Evolutionary conservation across 129 eudicot genomes (phyloP), one percentile per base, ranked within the genome.

Genomic region (Saussurea involucrata): DNA sequence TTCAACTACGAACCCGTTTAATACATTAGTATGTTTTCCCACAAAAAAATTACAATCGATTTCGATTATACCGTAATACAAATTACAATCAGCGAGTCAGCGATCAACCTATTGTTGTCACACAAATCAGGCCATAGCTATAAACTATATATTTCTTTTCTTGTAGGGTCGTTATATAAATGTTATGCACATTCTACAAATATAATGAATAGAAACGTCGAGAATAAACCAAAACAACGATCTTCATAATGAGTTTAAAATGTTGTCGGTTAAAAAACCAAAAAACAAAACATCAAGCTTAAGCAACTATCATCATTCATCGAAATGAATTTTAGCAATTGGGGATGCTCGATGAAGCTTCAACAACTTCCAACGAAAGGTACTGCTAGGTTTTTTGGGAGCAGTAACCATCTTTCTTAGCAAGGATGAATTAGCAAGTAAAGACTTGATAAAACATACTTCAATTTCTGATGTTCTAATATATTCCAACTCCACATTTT

Each of bases 361-460:
- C 58, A 60, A 33, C 15, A 60, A 7, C 60, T 32, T 33, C 17
- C 1, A 11, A 74, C 34, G 34, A 36, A 61, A 20, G 37, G 1
- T 24, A 18, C 60, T n/a, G 60, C 0, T 31, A 68, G 72, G 9
- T 17, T 18, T 27, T 13, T 20, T 44, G 36, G 9, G 70, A 60
- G 6, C 1, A 24, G 66, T 76, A 28, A 28, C 24, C 31, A 76
- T 17, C 74, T 42, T 76, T 24, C 32, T 66, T 20, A 76, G 61
- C 24, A n/a, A 49, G 1, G 73, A 20, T 4, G 72, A 66, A 32
- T 34, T 28, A 57, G 66, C 55, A 66, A 76, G 80, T 46, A 76
- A 65, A 46, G 21, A 46, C 73, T 76, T 76, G 13, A 76, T 66
- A 20, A 76, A 31, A 29, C 55, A 28, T 22, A 46, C 9, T 10